Evolutionary conservation across 441 rosid genomes (phyloP).

Genomic region (Gossypium lobatum): DNA sequence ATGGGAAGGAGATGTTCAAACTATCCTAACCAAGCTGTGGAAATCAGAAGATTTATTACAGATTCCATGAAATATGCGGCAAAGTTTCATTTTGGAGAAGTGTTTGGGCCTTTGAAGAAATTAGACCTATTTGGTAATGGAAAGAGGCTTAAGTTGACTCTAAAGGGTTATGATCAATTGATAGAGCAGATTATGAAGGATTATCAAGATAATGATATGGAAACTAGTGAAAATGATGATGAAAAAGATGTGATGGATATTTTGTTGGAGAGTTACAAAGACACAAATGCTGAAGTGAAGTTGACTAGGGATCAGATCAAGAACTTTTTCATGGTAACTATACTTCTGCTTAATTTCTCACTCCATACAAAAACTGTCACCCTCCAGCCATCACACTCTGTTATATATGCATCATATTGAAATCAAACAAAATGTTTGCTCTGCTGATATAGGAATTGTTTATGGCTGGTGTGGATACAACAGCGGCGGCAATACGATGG

Average conservation of each 20-base stretch:
- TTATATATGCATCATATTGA: too few species aligned
- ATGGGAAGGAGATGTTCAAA: slow-evolving; percentile 38
- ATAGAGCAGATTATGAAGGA: slow-evolving; percentile 43
- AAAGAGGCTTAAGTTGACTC: slow-evolving; percentile 28
- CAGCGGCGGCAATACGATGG: slow-evolving; percentile 31
- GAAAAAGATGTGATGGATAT: slow-evolving; percentile 53
- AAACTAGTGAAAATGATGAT: slow-evolving; percentile 5
- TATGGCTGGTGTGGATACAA: slow-evolving; percentile 27
- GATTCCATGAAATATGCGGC: slow-evolving; percentile 27
- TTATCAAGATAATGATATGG: slow-evolving; percentile 29
- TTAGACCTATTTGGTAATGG: slow-evolving; percentile 56
- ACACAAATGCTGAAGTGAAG: slow-evolving; percentile 37
- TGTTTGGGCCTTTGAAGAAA: slow-evolving; percentile 43
- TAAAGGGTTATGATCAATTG: slow-evolving; percentile 31
- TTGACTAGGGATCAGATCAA: slow-evolving; percentile 48
- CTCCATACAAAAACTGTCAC: too few species aligned
- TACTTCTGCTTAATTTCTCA: too few species aligned
- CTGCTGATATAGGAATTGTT: slow-evolving; percentile 24
- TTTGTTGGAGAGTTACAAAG: slow-evolving; percentile 45
- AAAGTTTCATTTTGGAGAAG: slow-evolving; percentile 38
- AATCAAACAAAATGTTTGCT: neutral
- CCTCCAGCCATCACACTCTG: too few species aligned
- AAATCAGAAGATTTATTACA: slow-evolving; percentile 34
- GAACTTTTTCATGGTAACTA: slow-evolving; percentile 44
- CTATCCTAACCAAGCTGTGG: slow-evolving; percentile 24